Conservation (phyloP, 306 rosid genomes). For the Vigna hirtella region DNA sequence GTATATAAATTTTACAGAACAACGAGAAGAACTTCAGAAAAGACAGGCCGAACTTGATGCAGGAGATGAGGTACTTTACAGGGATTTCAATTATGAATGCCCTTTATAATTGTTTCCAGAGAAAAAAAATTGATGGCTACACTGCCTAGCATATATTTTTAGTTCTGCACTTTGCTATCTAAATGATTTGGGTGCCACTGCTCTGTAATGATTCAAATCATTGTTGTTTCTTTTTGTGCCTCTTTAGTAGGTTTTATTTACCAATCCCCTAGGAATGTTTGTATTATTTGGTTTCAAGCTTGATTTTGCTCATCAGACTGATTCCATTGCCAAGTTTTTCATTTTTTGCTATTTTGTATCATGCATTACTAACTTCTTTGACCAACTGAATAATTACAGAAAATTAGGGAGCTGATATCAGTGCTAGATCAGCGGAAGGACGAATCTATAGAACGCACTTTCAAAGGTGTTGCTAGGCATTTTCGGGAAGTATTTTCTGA, state of each 20-base stretch:
- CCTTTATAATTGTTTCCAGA: conserved; percentile 20
- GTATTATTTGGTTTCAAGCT: conserved; percentile 17
- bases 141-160: not conserved
- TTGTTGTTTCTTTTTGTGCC: conserved; percentile 29
- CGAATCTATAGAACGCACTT: conserved; percentile 95
- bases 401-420: conserved; percentile 87
- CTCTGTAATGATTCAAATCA: conserved; percentile 16
- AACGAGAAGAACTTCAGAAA: conserved; percentile 96
- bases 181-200: conserved; percentile 16
- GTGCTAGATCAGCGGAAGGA: conserved; percentile 96
- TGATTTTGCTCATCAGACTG: conserved; percentile 8
- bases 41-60: conserved; percentile 96
- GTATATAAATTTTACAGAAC: conserved; percentile 94
- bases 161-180: conserved; percentile 19
- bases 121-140: conserved; percentile 11
- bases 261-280: not conserved
- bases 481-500: conserved; percentile 96
- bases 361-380: conserved; percentile 32
- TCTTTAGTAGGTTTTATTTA: conserved; percentile 29
- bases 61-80: conserved; percentile 81
- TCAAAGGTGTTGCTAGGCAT: conserved; percentile 98
- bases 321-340: conserved; percentile 38
- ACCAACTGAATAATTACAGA: conserved; percentile 60
- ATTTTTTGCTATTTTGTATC: not conserved
- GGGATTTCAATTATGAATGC: conserved; percentile 27